These are phyloP conservation scores for Russula olivacea DNA, from an alignment of 768 basidiomycete species.

Conservation along the genomic window DNA sequence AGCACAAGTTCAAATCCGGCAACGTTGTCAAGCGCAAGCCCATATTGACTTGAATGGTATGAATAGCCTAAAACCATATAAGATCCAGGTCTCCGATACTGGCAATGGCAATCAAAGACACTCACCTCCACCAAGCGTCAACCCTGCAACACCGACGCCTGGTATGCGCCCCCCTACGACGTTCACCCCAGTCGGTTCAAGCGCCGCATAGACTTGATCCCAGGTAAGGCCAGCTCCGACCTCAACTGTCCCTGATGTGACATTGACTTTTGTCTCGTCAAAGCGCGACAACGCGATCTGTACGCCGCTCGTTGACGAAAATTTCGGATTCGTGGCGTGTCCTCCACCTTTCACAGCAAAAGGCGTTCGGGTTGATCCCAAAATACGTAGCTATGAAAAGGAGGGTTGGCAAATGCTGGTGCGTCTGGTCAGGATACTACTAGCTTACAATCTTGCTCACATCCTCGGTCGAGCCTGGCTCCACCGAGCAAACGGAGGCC, in stretches of 20 bases:
- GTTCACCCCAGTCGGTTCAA: neutral
- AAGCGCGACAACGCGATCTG: neutral
- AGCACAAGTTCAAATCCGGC: constrained; percentile 28
- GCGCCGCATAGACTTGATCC: neutral
- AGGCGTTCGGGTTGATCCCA: neutral
- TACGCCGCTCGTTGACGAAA: neutral
- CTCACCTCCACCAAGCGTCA: constrained; percentile 21
- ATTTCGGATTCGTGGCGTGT: neutral
- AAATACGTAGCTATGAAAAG: neutral
- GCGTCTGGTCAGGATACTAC: neutral
- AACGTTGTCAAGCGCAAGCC: constrained; percentile 35
- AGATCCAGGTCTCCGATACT: constrained; percentile 1
- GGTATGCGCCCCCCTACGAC: neutral
- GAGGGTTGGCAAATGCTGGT: neutral
- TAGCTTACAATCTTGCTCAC: constrained; percentile 18
- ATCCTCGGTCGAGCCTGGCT: constrained; percentile 22
- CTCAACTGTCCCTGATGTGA: neutral
- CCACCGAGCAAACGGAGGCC: constrained; percentile 19
- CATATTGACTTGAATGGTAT: constrained; percentile 30
- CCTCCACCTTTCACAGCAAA: constrained; percentile 5
- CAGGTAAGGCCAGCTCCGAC: neutral
- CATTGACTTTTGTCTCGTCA: neutral
- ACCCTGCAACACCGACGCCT: neutral
- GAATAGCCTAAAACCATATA: constrained; percentile 30
- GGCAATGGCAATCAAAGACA: neutral